Conservation (phyloP, 202 grass and related monocot genomes). For the Carex arenaria region DNA sequence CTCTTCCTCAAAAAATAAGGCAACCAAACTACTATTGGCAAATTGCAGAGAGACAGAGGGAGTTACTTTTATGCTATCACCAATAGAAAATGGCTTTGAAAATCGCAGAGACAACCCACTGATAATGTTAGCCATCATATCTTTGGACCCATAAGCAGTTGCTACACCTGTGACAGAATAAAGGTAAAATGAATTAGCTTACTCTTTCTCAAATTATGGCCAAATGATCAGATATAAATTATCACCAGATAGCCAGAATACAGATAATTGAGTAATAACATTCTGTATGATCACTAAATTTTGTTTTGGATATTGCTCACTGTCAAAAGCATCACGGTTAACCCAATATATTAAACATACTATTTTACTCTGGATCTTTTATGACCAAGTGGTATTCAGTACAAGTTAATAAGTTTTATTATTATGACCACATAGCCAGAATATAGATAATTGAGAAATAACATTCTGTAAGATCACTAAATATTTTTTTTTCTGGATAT, state of each 20-base stretch:
- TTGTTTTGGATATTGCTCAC: not conserved
- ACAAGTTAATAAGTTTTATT: no score
- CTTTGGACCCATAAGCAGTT: slow-evolving; percentile 92
- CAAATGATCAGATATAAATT: not conserved
- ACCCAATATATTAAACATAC: not conserved
- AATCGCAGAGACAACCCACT: slow-evolving; percentile 87
- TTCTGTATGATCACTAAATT: no score
- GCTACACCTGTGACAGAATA: slow-evolving; percentile 57
- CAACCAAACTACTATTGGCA: not conserved
- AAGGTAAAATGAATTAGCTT: not conserved
- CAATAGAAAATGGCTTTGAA: slow-evolving; percentile 66
- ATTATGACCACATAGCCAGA: not conserved
- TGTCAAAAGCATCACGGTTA: not conserved
- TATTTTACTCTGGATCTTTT: not conserved
- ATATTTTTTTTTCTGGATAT: not conserved
- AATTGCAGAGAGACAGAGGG: not conserved
- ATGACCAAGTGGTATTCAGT: not conserved
- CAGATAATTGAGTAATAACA: no score
- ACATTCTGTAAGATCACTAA: no score
- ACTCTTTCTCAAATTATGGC: not conserved
- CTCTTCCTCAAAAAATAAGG: not conserved
- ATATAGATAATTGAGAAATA: not conserved
- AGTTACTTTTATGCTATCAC: slow-evolving; percentile 88
- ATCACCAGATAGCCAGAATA: not conserved
- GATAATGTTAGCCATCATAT: slow-evolving; percentile 81